Base-by-base conservation (phyloP, 164 flowering plant genomes). In the Liquidambar formosana region DNA sequence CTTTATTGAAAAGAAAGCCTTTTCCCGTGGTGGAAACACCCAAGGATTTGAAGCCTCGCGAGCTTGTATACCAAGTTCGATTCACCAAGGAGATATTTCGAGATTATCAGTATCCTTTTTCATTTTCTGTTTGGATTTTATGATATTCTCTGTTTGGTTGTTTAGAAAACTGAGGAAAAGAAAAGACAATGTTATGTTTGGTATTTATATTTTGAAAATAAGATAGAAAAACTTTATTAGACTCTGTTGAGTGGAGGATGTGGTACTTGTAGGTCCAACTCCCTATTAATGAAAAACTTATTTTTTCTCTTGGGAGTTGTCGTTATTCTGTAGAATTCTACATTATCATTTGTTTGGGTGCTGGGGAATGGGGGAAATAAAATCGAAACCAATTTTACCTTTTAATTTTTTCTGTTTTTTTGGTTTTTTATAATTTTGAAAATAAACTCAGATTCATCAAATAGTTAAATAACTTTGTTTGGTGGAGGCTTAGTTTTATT, bases 1-100 rank as follows among this genome's bases (percentile, higher is more conserved):
- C 99, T 61, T 78, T 93, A 21, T 78, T 80, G 46, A 93, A 85
- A 77, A 83, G 87, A 75, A 91, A 79, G 77, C 87, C 92, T 12
- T 86, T 88, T 78, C 10, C 82, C 43, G 70, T 84, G 77, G 72
- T 72, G 64, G 93, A 89, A 57, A 75, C 83, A 8, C 97, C 99
- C 3, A 25, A 74, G 33, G 93, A 85, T 77, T 79, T 95, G 84
- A 81, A 89, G 71, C 90, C 94, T 23, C 58, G 72, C n/a, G 93
- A 91, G 73, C 81, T 73, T 38, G 89, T 95, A 14, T 95, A 84
- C 75, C 99, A 93, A 87, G 79, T 95, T 73, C 96, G 97, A 4
- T 91, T 93, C 61, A 91, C 99, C 0, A 91, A 90, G 74, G 99
- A 95, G 79, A 91, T 95, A 61, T 91, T 93, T 71, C 78, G 85